Evolutionary conservation across 2,329 filamentous ascomycete species (phyloP).

Genomic region (Cladosporium sp.): DNA sequence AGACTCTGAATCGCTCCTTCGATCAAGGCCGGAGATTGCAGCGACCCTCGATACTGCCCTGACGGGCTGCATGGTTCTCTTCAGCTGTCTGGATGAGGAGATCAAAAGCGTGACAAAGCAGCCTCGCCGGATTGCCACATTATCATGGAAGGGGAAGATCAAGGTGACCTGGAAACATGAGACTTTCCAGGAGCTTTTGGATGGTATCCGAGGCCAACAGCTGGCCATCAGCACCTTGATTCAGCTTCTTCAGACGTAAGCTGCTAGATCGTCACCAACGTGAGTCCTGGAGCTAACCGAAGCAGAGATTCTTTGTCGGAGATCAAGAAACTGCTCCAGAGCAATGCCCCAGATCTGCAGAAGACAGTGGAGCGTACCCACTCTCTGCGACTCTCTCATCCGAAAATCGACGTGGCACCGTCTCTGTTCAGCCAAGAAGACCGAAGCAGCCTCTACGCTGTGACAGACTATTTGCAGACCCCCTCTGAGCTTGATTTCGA

Average conservation of each 20-base stretch:
- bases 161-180: neutral
- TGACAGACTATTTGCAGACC: neutral
- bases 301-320: neutral
- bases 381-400: neutral
- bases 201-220: neutral
- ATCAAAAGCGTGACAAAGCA: neutral
- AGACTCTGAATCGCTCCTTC: neutral
- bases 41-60: neutral
- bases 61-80: slow-evolving; percentile 5
- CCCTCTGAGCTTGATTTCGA: neutral
- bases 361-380: neutral
- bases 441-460: neutral
- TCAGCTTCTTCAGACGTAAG: neutral
- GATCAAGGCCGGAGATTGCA: neutral
- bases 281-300: neutral
- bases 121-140: neutral
- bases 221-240: neutral
- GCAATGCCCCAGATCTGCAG: neutral
- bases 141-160: neutral
- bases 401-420: neutral
- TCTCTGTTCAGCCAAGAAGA: slow-evolving; percentile 1
- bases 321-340: neutral
- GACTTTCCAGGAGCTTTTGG: neutral
- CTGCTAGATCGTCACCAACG: neutral
- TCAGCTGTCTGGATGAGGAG: slow-evolving; percentile 5